Base-by-base conservation (phyloP, 2,329 filamentous ascomycete species). In the Trichoderma polysporum region DNA sequence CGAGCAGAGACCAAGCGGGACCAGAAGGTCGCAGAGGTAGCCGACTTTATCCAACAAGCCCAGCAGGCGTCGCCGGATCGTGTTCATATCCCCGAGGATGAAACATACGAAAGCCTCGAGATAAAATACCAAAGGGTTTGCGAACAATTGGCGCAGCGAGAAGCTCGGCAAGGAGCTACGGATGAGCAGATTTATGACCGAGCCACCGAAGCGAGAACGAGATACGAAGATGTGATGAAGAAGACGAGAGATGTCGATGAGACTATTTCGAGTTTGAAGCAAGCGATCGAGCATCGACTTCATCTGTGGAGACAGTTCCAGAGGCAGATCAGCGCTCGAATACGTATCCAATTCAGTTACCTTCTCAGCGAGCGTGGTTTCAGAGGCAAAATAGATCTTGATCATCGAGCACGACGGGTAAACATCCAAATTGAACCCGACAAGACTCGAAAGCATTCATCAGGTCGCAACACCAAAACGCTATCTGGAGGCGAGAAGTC, bases 401-500 rank as follows among this genome's bases (percentile, higher is more conserved):
- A 97, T 73, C 94, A 98, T 79, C 81, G 83, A 57, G 77, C 84
- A n/a, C 90, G 90, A 72, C 83, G 86, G 66, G 86, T 99, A 41
- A 89, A 94, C 70, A 86, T 99, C 67, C 86, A 91, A 70, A 91
- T 94, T 69, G 87, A 90, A 75, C 88, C 88, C 0, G 88, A 90
- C 68, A 84, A 88, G 74, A 95, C 91, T 25, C 89, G 86, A 71
- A 87, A 85, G 71, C 89, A 86, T 68, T 87, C 86, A 25, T 84
- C 86, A 4, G 93, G 93, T 2, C 88, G 94, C 58, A 91, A 91
- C 74, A 94, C 95, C 27, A 97, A 93, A 79, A 98, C 94, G 0
- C 83, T 99, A 1, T 97, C 94, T 9, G 95, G 95, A 62, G 95
- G 95, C 33, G 95, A 99, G 77, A 99, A 99, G 78, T 98, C 94